Evolutionary conservation across 2,329 filamentous ascomycete genomes (phyloP).

Genomic region (Cryphonectria naterciae): DNA sequence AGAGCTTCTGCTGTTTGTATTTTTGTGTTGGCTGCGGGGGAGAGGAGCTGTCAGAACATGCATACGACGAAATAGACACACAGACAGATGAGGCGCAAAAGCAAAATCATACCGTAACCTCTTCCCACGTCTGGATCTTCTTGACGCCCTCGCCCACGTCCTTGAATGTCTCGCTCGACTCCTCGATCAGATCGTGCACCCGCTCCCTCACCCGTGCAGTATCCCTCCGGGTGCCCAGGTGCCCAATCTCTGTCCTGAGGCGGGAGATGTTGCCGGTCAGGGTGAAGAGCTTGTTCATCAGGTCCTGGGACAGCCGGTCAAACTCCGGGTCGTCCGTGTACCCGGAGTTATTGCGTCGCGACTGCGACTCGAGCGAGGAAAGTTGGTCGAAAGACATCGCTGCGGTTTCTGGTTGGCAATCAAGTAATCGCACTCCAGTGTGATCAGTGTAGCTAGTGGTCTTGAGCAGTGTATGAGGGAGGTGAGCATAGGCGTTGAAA

Average conservation of each 20-base stretch:
- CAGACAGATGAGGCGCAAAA: not conserved
- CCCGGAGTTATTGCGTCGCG: slow-evolving; percentile 49
- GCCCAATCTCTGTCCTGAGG: slow-evolving; percentile 79
- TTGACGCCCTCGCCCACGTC: slow-evolving; percentile 93
- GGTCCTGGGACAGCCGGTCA: slow-evolving; percentile 75
- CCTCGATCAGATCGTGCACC: slow-evolving; percentile 84
- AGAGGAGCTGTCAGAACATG: not conserved
- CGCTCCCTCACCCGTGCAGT: slow-evolving; percentile 89
- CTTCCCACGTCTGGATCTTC: slow-evolving; percentile 85
- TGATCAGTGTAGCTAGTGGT: not conserved
- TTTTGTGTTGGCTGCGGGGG: slow-evolving; percentile 80
- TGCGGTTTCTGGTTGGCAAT: slow-evolving; percentile 2
- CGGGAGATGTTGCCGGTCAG: slow-evolving; percentile 87
- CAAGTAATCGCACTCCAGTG: not conserved
- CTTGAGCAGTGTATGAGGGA: not conserved
- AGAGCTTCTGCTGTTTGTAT: slow-evolving; percentile 94
- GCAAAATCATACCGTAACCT: slow-evolving; percentile 68
- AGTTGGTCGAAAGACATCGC: slow-evolving; percentile 91
- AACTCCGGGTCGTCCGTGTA: slow-evolving; percentile 96
- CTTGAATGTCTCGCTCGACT: slow-evolving; percentile 85
- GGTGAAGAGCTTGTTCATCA: slow-evolving; percentile 87
- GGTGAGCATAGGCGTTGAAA: not conserved
- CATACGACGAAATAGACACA: not conserved
- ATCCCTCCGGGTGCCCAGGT: slow-evolving; percentile 88
- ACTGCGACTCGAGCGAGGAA: slow-evolving; percentile 79